These are phyloP conservation scores for Tritrichomonas musculus DNA, from an alignment of 208 protist genomes.

Conservation along the genomic window DNA sequence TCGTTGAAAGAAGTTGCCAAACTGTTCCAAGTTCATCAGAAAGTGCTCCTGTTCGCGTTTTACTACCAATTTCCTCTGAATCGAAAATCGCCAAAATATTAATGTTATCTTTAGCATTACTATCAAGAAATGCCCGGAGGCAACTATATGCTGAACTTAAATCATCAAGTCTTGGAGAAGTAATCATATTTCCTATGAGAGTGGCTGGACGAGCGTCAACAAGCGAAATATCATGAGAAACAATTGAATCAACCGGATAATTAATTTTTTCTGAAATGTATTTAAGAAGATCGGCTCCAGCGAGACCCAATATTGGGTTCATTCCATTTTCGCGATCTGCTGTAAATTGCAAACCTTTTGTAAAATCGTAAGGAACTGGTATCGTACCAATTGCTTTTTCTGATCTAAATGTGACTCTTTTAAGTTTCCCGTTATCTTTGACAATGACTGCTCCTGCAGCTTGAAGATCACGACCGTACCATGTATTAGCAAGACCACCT, in stretches of 20 bases:
- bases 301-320: not conserved
- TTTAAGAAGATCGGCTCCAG: not conserved
- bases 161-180: not conserved
- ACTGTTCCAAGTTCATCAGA: not conserved
- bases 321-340: not conserved
- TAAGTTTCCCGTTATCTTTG: not conserved
- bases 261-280: not conserved
- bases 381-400: not conserved
- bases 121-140: not conserved
- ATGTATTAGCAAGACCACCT: not conserved
- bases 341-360: not conserved
- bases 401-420: not conserved
- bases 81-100: constrained; percentile 16
- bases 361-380: not conserved
- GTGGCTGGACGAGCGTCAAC: not conserved
- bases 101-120: not conserved
- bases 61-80: not conserved
- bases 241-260: not conserved
- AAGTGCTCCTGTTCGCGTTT: not conserved
- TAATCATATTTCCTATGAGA: not conserved
- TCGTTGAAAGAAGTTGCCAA: not conserved
- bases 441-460: not conserved
- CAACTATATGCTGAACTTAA: not conserved
- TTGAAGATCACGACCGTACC: not conserved
- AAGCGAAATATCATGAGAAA: not conserved